Evolutionary conservation across 805 yeast genomes (phyloP).

Genomic region (Candida adriatica): DNA sequence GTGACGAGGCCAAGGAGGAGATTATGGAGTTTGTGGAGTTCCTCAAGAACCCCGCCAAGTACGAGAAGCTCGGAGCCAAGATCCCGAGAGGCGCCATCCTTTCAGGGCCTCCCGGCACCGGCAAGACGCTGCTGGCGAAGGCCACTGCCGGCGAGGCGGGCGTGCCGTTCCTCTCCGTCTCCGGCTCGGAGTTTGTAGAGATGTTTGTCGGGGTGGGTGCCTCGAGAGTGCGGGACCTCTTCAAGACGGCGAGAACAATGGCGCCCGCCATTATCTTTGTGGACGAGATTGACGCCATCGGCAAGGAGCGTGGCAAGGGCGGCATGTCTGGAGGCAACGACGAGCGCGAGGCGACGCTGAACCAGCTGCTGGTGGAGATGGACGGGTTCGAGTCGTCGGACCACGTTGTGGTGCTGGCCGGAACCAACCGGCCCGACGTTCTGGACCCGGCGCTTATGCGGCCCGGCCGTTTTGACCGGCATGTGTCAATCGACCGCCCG

Average conservation of each 20-base stretch:
- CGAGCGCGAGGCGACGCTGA: slow-evolving; percentile 88
- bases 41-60: slow-evolving; percentile 76
- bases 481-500: slow-evolving; percentile 79
- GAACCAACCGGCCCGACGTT: slow-evolving; percentile 90
- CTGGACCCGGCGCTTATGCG: slow-evolving; percentile 84
- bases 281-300: slow-evolving; percentile 95
- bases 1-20: slow-evolving; percentile 91
- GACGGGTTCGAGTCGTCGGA: slow-evolving; percentile 88
- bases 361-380: slow-evolving; percentile 91
- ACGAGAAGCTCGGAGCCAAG: slow-evolving; percentile 85
- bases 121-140: slow-evolving; percentile 86
- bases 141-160: slow-evolving; percentile 98
- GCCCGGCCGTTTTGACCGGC: slow-evolving; percentile 94
- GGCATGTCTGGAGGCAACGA: slow-evolving; percentile 78
- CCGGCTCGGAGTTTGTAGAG: slow-evolving; percentile 94
- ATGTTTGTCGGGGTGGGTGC: slow-evolving; percentile 98
- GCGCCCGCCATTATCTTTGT: slow-evolving; percentile 89
- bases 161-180: slow-evolving; percentile 85
- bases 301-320: slow-evolving; percentile 73
- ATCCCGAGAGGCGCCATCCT: slow-evolving; percentile 93
- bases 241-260: slow-evolving; percentile 81
- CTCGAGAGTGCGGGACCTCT: slow-evolving; percentile 86
- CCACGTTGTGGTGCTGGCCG: slow-evolving; percentile 90
- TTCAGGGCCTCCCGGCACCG: slow-evolving; percentile 96
- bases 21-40: slow-evolving; percentile 93